Base-by-base conservation (phyloP, 2,329 filamentous ascomycete species). In the Penicillium sp. region DNA sequence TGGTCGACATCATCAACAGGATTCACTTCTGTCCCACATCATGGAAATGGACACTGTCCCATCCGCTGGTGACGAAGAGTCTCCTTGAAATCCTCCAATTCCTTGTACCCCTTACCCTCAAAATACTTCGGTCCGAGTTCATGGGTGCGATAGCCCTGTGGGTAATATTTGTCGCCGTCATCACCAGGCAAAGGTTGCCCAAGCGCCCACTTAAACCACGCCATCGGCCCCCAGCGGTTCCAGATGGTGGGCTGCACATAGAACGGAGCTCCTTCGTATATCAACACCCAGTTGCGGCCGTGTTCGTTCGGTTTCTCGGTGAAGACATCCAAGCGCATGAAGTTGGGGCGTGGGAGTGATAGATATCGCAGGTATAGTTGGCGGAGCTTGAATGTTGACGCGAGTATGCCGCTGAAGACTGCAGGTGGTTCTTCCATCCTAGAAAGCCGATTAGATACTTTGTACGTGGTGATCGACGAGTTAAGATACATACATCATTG, bases 201-300 rank as follows among this genome's bases (percentile, higher is more conserved):
- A 9, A 77, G 60, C 8, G 75, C 26, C 62, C 79, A 69, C 35
- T 72, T 77, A 14, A 82, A 54, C 76, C 79, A 79, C 0, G 79
- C 85, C 55, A 70, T 67, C 0, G 80, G 85, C 5, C 82, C 83
- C 84, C 82, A 90, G 55, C 83, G 82, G 64, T 80, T 84, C 82
- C 79, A 84, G 26, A 82, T 68, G 0, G 82, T 87, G 26, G 79
- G 78, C 57, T 81, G 76, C 22, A 82, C 77, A 70, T 89, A 90
- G 74, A 82, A 89, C 2, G 88, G 88, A 46, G 85, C 80, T 22
- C 83, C 81, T 26, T 85, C 78, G 67, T 84, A 89, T 29, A 75
- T 61, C 0, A 75, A 66, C 63, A 74, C 70, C 48, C 79, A 75
- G 61, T 85, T 79, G 3, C 82, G 80, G 1, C 83, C 84, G 0